A percentile compares a stretch with the other conserved stretches of the same genome.
phyloP scores from a whole-genome alignment of 2,329 filamentous ascomycete genomes.

The Botrytis paeoniae region DNA sequence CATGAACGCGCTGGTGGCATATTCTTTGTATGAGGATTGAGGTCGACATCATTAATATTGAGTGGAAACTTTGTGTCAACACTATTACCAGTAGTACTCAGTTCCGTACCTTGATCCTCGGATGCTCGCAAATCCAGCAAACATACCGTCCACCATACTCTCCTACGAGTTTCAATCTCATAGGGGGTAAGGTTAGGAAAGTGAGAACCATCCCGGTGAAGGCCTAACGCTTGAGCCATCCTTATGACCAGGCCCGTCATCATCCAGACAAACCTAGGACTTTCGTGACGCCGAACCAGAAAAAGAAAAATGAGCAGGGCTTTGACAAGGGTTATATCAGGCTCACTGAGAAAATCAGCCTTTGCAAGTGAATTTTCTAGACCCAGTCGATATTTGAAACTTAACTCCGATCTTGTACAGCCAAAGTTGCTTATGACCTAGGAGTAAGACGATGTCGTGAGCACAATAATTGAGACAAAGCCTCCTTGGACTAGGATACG shows the following conservation, averaged over 20 bases:
- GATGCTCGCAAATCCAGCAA: conserved; percentile 48
- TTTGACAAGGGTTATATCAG: conserved; percentile 59
- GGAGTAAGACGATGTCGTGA: background rate
- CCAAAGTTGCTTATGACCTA: conserved; percentile 49
- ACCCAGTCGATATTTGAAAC: conserved; percentile 44
- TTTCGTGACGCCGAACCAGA: conserved; percentile 51
- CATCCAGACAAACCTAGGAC: conserved; percentile 58
- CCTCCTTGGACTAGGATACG: background rate
- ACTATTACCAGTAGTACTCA: conserved; percentile 42
- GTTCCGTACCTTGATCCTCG: conserved; percentile 50
- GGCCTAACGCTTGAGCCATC: conserved; percentile 43
- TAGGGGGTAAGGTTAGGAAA: conserved; percentile 24
- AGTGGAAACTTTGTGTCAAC: conserved; percentile 49
- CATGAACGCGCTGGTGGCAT: conserved; percentile 17
- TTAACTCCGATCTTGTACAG: conserved; percentile 45
- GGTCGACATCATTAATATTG: conserved; percentile 48
- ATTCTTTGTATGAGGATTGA: conserved; percentile 36
- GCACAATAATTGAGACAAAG: background rate
- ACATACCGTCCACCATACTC: conserved; percentile 51
- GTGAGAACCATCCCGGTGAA: conserved; percentile 45
- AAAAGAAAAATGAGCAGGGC: conserved; percentile 58
- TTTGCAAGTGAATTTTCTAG: conserved; percentile 59
- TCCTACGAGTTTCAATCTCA: conserved; percentile 51
- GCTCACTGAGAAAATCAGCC: conserved; percentile 58
- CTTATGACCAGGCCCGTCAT: conserved; percentile 60